A percentile compares a stretch with the other conserved stretches of the same genome.
phyloP scores from a whole-genome alignment of 2,329 filamentous ascomycete species.

The Ceratocystis alfenasii region DNA sequence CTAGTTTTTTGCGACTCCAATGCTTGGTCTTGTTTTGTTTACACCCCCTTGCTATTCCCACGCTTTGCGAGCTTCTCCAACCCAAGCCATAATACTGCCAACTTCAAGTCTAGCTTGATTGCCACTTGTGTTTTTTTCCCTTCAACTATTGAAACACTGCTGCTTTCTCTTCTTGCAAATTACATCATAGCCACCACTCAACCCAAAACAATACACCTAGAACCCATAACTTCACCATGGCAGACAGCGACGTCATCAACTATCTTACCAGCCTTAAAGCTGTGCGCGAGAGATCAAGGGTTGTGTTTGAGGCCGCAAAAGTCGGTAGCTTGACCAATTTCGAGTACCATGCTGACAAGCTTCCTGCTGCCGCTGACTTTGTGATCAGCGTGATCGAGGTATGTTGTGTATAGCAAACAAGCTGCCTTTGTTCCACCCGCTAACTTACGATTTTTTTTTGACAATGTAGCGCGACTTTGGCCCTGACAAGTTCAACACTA shows the following conservation, averaged over 20 bases:
- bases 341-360: constrained; percentile 31
- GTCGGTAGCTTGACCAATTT: constrained; percentile 34
- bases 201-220: background rate
- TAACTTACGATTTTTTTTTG: background rate
- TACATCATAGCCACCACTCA: background rate
- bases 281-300: constrained; percentile 30
- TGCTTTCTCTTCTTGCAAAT: background rate
- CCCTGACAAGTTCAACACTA: constrained; percentile 34
- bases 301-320: constrained; percentile 31
- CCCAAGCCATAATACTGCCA: background rate
- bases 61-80: background rate
- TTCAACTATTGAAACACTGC: background rate
- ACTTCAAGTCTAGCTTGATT: background rate
- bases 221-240: constrained; percentile 9
- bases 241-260: constrained; percentile 23
- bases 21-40: background rate
- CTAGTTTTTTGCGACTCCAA: background rate
- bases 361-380: constrained; percentile 33
- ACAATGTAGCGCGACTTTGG: constrained; percentile 38
- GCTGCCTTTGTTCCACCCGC: background rate
- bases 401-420: constrained; percentile 14
- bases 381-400: constrained; percentile 36
- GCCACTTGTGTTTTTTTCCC: background rate
- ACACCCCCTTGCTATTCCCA: background rate
- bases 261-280: constrained; percentile 32